These are phyloP conservation scores for Ascochyta viciae-villosae DNA, from an alignment of 2,329 filamentous ascomycete genomes.

Conservation along the genomic window DNA sequence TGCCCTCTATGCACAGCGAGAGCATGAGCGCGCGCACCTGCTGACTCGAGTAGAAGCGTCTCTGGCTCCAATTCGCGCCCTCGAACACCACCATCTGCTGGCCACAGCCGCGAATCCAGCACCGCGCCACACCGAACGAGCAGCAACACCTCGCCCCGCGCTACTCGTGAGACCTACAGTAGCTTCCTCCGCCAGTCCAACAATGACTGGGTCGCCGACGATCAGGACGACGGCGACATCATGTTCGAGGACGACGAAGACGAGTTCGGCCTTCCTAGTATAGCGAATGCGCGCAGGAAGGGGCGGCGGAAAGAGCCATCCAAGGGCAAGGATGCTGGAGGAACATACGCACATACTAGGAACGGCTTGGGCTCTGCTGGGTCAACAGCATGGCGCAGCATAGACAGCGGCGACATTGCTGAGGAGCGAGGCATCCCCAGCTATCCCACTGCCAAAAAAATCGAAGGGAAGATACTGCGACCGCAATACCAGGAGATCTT, in stretches of 20 bases:
- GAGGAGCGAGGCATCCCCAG: conserved; percentile 82
- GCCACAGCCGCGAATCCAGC: conserved; percentile 64
- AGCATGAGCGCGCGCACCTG: neutral
- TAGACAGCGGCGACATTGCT: conserved; percentile 90
- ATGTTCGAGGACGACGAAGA: conserved; percentile 89
- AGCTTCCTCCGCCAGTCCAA: conserved; percentile 83
- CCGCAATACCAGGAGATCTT: conserved; percentile 98
- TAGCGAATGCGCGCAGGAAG: conserved; percentile 88
- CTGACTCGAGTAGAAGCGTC: conserved; percentile 59
- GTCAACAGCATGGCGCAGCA: conserved; percentile 62
- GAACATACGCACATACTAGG: conserved; percentile 24
- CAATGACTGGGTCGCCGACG: conserved; percentile 80
- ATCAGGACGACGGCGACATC: conserved; percentile 72
- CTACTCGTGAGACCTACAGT: conserved; percentile 75
- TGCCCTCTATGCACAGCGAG: neutral
- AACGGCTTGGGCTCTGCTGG: conserved; percentile 25
- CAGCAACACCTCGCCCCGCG: conserved; percentile 63
- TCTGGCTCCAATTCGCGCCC: conserved; percentile 70
- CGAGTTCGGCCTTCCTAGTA: conserved; percentile 91
- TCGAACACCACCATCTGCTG: conserved; percentile 72
- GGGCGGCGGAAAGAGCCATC: conserved; percentile 55
- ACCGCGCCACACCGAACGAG: conserved; percentile 63
- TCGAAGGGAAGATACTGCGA: conserved; percentile 91
- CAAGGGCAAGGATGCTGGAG: conserved; percentile 56
- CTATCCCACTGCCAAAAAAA: conserved; percentile 88